phyloP scores from a whole-genome alignment of 441 rosid genomes.

The Rhodomyrtus psidioides region DNA sequence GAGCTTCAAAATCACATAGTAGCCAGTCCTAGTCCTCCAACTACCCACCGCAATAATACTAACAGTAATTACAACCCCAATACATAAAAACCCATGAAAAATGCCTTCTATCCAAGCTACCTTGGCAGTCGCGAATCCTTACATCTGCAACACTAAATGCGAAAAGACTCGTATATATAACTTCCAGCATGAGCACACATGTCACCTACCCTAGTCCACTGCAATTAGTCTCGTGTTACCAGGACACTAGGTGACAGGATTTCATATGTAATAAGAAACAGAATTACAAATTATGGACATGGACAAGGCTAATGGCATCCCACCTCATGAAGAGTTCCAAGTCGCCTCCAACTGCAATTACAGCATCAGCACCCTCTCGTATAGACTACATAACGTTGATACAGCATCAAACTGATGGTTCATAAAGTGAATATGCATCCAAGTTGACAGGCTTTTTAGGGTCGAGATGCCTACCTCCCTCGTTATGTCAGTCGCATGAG shows the following conservation, averaged over 20 bases:
- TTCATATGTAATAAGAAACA: background rate
- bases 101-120: background rate
- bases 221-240: background rate
- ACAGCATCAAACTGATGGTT: background rate
- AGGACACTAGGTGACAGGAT: background rate
- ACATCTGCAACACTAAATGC: background rate
- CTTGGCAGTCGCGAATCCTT: background rate
- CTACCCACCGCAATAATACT: background rate
- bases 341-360: slow-evolving; percentile 97
- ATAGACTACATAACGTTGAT: slow-evolving; percentile 48
- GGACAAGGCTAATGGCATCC: background rate
- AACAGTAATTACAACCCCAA: background rate
- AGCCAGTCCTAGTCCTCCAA: background rate
- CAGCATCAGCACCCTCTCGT: slow-evolving; percentile 90
- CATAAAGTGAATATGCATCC: background rate
- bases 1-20: background rate
- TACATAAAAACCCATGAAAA: background rate
- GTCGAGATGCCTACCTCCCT: slow-evolving; percentile 57
- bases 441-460: background rate
- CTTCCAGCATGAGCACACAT: background rate
- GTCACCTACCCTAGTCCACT: background rate
- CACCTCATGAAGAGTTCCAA: slow-evolving; percentile 98
- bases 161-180: background rate
- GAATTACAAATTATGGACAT: background rate
- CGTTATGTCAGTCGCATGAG: slow-evolving; percentile 85